Conservation (phyloP, 495 filamentous ascomycete genomes). For the Podospora sp. region DNA sequence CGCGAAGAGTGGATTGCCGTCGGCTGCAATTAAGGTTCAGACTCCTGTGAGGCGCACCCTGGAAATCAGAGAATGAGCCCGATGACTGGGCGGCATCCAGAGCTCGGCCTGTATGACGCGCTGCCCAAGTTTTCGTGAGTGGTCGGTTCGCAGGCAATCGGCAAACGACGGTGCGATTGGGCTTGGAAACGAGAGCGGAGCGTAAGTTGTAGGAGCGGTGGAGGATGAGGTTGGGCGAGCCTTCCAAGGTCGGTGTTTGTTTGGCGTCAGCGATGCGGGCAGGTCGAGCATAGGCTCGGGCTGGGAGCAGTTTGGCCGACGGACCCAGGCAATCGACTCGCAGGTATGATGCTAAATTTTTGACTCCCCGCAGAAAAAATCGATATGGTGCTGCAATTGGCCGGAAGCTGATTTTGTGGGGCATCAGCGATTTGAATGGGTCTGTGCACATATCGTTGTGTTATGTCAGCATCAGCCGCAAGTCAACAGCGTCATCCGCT, state of each 20-base stretch:
- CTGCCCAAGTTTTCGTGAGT: conserved; percentile 15
- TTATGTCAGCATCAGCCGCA: conserved; percentile 16
- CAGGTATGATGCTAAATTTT: conserved; percentile 37
- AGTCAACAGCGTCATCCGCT: conserved; percentile 10
- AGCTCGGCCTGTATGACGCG: conserved; percentile 29
- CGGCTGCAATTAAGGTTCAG: neutral
- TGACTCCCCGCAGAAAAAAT: conserved; percentile 38
- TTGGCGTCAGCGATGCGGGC: conserved; percentile 12
- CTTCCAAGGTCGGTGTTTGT: conserved; percentile 1
- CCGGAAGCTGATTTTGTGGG: conserved; percentile 6
- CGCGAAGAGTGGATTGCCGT: neutral
- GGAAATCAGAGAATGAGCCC: conserved; percentile 18
- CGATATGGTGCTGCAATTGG: conserved; percentile 26
- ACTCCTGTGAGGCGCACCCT: neutral
- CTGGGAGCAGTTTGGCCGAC: conserved; percentile 10
- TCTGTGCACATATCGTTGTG: neutral
- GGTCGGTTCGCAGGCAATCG: neutral
- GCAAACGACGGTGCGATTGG: neutral
- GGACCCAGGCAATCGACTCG: neutral
- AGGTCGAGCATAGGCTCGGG: conserved; percentile 7
- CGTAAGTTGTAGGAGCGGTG: neutral
- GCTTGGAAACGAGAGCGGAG: conserved; percentile 1
- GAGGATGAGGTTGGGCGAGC: neutral
- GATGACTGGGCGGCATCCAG: conserved; percentile 25
- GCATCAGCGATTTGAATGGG: neutral